Evolutionary conservation across 179 eudicot genomes (phyloP).

Genomic region (Gypsophila paniculata): DNA sequence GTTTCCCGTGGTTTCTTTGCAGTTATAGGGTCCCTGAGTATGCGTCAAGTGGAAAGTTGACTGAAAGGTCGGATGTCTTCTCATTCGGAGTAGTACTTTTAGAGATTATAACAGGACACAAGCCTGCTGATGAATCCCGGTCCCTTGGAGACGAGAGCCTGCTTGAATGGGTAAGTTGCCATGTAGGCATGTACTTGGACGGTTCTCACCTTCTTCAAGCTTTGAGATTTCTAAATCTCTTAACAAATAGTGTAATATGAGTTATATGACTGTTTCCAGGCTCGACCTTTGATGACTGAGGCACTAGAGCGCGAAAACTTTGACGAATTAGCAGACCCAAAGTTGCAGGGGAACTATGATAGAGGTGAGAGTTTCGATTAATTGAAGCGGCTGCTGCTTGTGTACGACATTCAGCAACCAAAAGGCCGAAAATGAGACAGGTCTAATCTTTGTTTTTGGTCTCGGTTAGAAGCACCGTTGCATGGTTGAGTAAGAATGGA

Average conservation of each 20-base stretch:
- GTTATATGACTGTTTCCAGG: slow-evolving; percentile 37
- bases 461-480: too few species aligned
- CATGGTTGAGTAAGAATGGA: too few species aligned
- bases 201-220: too few species aligned
- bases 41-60: slow-evolving; percentile 88
- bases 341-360: slow-evolving; percentile 65
- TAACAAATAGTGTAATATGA: not conserved
- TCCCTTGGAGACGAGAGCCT: slow-evolving; percentile 94
- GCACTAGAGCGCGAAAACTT: slow-evolving; percentile 71
- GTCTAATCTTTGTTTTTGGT: slow-evolving; percentile 32
- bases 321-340: slow-evolving; percentile 67
- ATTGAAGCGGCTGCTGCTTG: slow-evolving; percentile 97
- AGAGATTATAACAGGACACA: slow-evolving; percentile 89
- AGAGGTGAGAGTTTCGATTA: slow-evolving; percentile 65
- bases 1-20: slow-evolving; percentile 19
- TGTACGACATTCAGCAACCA: slow-evolving; percentile 76
- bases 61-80: slow-evolving; percentile 92
- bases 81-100: slow-evolving; percentile 93
- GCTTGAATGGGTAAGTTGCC: slow-evolving; percentile 85
- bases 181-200: not conserved
- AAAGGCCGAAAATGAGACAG: slow-evolving; percentile 94
- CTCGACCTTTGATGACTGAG: slow-evolving; percentile 74
- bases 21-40: slow-evolving; percentile 98
- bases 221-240: not conserved
- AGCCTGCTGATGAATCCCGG: slow-evolving; percentile 79